Percentiles rank a stretch among this genome's conserved stretches.
Conservation (phyloP, 768 basidiomycete genomes). For the Mycena chlorophos region DNA sequence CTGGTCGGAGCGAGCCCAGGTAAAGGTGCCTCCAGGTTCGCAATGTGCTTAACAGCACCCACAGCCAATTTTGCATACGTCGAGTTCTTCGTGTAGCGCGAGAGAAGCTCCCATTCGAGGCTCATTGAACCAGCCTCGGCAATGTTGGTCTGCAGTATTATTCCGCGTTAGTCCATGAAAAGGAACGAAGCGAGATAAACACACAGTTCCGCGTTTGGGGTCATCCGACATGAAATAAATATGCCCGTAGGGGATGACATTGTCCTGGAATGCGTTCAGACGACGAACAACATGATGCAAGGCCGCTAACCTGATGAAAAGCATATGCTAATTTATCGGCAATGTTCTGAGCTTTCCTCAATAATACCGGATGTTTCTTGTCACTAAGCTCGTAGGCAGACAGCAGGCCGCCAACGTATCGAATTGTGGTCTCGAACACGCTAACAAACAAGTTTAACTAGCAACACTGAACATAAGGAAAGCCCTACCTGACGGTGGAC, state of each 20-base stretch:
- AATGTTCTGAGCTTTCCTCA: slow-evolving; percentile 49
- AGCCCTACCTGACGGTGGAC: slow-evolving; percentile 39
- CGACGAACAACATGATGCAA: neutral
- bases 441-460: slow-evolving; percentile 21
- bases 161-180: neutral
- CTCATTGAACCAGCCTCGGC: neutral
- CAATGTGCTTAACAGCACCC: slow-evolving; percentile 41
- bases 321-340: slow-evolving; percentile 46
- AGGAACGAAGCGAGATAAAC: neutral
- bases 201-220: neutral
- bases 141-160: neutral
- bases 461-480: neutral
- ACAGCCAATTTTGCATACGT: slow-evolving; percentile 45
- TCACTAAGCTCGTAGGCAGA: slow-evolving; percentile 54
- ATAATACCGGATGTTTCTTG: slow-evolving; percentile 35
- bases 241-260: neutral
- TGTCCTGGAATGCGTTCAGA: slow-evolving; percentile 30
- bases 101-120: slow-evolving; percentile 1
- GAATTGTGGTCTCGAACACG: slow-evolving; percentile 58
- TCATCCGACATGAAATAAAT: neutral
- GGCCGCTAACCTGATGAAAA: slow-evolving; percentile 35
- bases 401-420: slow-evolving; percentile 49
- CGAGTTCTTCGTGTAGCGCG: slow-evolving; percentile 41
- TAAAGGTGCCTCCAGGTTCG: slow-evolving; percentile 25
- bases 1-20: neutral